phyloP scores from a whole-genome alignment of 108 stramenopile genomes.

The Mediolabrus comicus region DNA sequence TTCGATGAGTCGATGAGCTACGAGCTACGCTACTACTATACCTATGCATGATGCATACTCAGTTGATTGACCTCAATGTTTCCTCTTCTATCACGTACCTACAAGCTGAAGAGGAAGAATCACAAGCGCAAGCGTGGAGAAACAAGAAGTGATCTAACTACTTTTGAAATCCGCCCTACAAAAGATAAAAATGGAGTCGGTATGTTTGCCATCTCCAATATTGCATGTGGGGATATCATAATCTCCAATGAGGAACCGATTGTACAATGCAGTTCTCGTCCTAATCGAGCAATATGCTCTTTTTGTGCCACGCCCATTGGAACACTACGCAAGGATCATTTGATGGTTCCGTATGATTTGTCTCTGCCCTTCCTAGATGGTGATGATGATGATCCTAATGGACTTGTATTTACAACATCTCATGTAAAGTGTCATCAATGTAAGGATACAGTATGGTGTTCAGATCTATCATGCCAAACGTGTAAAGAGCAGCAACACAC shows the following conservation, averaged over 20 bases:
- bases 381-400: neutral
- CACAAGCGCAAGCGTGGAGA: neutral
- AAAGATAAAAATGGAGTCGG: neutral
- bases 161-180: neutral
- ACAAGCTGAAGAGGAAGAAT: neutral
- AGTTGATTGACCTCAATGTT: no score
- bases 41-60: no score
- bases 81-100: neutral
- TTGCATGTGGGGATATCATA: constrained; percentile 9
- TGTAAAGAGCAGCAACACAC: neutral
- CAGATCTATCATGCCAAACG: neutral
- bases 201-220: neutral
- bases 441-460: neutral
- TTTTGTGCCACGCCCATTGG: constrained; percentile 3
- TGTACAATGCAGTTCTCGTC: neutral
- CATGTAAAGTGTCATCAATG: neutral
- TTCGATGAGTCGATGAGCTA: no score
- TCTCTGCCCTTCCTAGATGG: neutral
- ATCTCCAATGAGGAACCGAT: constrained; percentile 10
- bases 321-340: neutral
- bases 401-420: neutral
- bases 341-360: neutral
- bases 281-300: neutral
- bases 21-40: no score
- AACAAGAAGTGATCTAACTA: neutral